phyloP scores from a whole-genome alignment of 495 filamentous ascomycete genomes.

The Margaritispora aquatica region DNA sequence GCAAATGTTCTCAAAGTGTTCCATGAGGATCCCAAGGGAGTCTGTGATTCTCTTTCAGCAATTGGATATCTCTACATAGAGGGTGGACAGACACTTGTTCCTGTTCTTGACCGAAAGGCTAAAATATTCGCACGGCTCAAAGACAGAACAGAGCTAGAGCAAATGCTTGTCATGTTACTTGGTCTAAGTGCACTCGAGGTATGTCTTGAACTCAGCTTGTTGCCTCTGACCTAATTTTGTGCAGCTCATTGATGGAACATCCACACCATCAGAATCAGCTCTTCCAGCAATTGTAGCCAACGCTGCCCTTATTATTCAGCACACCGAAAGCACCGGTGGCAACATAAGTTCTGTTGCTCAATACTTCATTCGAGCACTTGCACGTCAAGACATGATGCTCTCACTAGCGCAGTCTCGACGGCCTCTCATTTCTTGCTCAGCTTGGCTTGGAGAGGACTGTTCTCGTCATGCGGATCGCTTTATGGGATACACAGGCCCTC shows the following conservation, averaged over 20 bases:
- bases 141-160: neutral
- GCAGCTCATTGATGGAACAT: neutral
- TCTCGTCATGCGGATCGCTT: neutral
- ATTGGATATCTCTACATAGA: neutral
- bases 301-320: neutral
- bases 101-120: neutral
- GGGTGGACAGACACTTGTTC: neutral
- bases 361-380: neutral
- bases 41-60: neutral
- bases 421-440: neutral
- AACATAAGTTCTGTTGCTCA: neutral
- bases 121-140: neutral
- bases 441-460: neutral
- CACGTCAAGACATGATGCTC: constrained; percentile 1
- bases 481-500: neutral
- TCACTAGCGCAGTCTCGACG: neutral
- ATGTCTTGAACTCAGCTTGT: neutral
- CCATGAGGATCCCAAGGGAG: neutral
- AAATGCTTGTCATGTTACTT: neutral
- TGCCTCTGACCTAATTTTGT: neutral
- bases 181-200: neutral
- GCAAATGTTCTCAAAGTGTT: neutral
- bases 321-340: neutral
- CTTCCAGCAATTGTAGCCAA: neutral
- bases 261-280: neutral